Percentiles rank a stretch among this genome's conserved stretches.
Evolutionary conservation across 1,284 basidiomycete genomes (phyloP).

Genomic region (Ceraceosorus guamensis): DNA sequence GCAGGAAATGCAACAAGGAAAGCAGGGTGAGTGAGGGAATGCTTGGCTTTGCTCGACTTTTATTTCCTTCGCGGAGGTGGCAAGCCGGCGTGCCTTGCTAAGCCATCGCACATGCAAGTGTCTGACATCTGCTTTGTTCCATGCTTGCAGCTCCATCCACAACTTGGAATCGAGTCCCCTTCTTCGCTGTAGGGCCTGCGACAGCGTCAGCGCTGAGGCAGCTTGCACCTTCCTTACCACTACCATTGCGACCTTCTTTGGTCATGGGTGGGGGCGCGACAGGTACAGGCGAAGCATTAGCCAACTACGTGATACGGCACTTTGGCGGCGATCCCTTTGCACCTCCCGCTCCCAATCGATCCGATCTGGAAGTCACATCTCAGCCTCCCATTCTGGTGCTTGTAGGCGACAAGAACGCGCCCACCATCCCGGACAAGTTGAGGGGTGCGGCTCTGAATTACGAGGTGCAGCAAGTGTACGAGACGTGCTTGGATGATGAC

Average conservation of each 20-base stretch:
- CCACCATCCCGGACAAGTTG: constrained; percentile 28
- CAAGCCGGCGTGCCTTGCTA: no score
- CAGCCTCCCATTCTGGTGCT: constrained; percentile 29
- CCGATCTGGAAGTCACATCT: constrained; percentile 6
- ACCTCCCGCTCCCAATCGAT: no score
- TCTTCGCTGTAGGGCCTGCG: constrained; percentile 44
- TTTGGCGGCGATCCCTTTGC: constrained; percentile 4
- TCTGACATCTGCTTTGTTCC: no score
- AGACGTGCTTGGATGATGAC: constrained; percentile 24
- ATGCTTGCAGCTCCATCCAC: constrained; percentile 24
- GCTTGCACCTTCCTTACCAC: constrained; percentile 16
- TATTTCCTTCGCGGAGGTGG: no score
- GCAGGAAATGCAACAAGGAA: constrained; percentile 3
- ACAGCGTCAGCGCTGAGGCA: constrained; percentile 26
- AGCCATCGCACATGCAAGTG: neutral
- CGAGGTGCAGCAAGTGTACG: constrained; percentile 37
- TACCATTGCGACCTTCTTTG: constrained; percentile 23
- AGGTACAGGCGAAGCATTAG: constrained; percentile 36
- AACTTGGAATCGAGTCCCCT: constrained; percentile 33
- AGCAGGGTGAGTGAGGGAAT: no score
- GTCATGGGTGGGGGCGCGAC: constrained; percentile 38
- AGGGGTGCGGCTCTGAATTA: constrained; percentile 15
- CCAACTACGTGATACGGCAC: constrained; percentile 21
- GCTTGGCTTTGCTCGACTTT: no score
- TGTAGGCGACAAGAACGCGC: constrained; percentile 39